These are phyloP conservation scores for Colletotrichum melonis DNA, from an alignment of 2,329 filamentous ascomycete species.

Conservation along the genomic window DNA sequence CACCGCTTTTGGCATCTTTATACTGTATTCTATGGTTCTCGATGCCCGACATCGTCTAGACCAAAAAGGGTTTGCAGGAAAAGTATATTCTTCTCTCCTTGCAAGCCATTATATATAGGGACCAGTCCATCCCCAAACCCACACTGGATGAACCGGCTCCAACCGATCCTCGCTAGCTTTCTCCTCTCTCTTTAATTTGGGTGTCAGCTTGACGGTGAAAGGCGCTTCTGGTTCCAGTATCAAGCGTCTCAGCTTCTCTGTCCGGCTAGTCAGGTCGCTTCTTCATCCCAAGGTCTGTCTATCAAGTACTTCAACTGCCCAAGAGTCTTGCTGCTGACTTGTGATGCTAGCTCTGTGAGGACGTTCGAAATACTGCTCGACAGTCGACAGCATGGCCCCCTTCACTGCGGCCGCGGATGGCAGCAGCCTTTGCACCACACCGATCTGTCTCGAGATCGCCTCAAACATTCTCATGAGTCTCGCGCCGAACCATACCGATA, in stretches of 20 bases:
- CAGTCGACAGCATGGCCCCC: slow-evolving; percentile 11
- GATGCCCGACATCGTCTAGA: not conserved
- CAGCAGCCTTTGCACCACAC: slow-evolving; percentile 38
- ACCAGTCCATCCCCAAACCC: not conserved
- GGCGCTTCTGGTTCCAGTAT: not conserved
- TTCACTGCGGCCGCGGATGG: not conserved
- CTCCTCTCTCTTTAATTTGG: not conserved
- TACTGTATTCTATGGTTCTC: not conserved
- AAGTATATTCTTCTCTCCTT: not conserved
- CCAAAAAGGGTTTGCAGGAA: not conserved
- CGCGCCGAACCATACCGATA: slow-evolving; percentile 61
- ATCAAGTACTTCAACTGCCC: not conserved
- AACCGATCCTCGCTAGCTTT: not conserved
- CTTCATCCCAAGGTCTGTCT: not conserved
- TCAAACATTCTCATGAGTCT: slow-evolving; percentile 42
- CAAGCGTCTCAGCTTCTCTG: not conserved
- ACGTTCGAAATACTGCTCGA: not conserved
- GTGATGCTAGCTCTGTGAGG: not conserved
- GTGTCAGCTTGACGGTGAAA: not conserved
- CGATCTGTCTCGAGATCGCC: slow-evolving; percentile 43
- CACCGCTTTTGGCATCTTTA: not conserved
- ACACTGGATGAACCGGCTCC: slow-evolving; percentile 9
- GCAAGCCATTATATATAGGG: slow-evolving; percentile 5
- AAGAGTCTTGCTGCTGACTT: not conserved
- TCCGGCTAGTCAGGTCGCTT: not conserved